These are phyloP conservation scores for Xylaria sp. DNA, from an alignment of 2,329 filamentous ascomycete genomes.

Conservation along the genomic window DNA sequence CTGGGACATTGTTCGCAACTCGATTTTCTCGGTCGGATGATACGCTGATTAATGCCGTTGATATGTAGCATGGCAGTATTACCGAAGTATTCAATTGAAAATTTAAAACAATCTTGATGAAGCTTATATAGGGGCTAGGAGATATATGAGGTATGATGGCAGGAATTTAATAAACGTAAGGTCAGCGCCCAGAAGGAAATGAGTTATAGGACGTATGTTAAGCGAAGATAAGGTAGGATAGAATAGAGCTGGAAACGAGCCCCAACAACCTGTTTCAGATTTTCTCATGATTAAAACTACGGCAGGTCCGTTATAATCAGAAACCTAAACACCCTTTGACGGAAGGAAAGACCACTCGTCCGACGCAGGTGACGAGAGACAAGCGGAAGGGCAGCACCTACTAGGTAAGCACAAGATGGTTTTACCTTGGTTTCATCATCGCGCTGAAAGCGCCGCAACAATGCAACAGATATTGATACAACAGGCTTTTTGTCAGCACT, in stretches of 20 bases:
- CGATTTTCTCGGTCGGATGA: not conserved
- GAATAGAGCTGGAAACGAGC: not conserved
- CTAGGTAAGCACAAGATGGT: not conserved
- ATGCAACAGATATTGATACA: no score
- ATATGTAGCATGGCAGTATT: not conserved
- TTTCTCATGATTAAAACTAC: not conserved
- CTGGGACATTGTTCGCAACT: constrained; percentile 38
- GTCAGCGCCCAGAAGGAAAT: no score
- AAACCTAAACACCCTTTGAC: not conserved
- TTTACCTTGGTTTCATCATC: not conserved
- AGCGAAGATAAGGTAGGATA: not conserved
- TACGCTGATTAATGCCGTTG: not conserved
- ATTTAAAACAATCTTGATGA: constrained; percentile 8
- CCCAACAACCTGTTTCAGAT: not conserved
- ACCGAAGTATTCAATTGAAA: not conserved
- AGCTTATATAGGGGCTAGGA: constrained; percentile 1
- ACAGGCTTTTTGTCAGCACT: not conserved
- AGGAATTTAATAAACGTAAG: not conserved
- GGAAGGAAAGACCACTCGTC: constrained; percentile 11
- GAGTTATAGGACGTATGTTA: no score
- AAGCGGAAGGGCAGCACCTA: not conserved
- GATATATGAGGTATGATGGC: not conserved
- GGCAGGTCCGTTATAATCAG: not conserved
- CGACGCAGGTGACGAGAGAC: not conserved
- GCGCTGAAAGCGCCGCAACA: not conserved